Evolutionary conservation across 495 filamentous ascomycete genomes (phyloP).

Genomic region (Pyrenopolyporus hunteri): DNA sequence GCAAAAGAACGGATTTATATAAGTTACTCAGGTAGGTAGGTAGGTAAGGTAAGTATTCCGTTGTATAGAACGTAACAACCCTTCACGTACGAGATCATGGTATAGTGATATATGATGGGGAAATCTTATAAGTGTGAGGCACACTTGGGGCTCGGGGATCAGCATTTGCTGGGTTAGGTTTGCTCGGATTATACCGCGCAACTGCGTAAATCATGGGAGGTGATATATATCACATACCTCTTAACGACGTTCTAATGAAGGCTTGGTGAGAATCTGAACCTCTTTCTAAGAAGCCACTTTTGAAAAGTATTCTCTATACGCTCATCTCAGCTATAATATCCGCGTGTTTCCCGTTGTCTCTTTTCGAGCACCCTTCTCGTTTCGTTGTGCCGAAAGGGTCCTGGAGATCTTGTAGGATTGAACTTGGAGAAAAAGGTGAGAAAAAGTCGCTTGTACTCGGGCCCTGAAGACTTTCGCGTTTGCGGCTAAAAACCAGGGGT

Average conservation of each 20-base stretch:
- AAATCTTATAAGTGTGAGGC: slow-evolving; percentile 27
- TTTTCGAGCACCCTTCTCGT: too few species aligned
- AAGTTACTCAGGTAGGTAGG: too few species aligned
- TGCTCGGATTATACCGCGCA: not conserved
- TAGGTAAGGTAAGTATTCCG: too few species aligned
- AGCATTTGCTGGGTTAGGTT: slow-evolving; percentile 30
- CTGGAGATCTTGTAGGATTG: too few species aligned
- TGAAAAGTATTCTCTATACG: too few species aligned
- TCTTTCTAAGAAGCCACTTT: too few species aligned
- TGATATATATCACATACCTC: not conserved
- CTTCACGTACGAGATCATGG: not conserved
- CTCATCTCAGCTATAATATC: too few species aligned
- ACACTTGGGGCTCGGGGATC: slow-evolving; percentile 29
- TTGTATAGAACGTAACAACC: too few species aligned
- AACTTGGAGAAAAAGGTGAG: not conserved
- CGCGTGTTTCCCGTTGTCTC: too few species aligned
- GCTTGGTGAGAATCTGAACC: not conserved
- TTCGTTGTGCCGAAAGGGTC: too few species aligned
- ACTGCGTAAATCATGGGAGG: not conserved
- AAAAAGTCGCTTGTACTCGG: not conserved
- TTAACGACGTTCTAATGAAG: not conserved
- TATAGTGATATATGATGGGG: not conserved
- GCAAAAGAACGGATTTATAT: not conserved
- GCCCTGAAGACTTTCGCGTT: slow-evolving; percentile 4
- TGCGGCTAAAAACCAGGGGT: not conserved